Evolutionary conservation across 345 rosid genomes (phyloP).

Genomic region (Hibiscus mutabilis): DNA sequence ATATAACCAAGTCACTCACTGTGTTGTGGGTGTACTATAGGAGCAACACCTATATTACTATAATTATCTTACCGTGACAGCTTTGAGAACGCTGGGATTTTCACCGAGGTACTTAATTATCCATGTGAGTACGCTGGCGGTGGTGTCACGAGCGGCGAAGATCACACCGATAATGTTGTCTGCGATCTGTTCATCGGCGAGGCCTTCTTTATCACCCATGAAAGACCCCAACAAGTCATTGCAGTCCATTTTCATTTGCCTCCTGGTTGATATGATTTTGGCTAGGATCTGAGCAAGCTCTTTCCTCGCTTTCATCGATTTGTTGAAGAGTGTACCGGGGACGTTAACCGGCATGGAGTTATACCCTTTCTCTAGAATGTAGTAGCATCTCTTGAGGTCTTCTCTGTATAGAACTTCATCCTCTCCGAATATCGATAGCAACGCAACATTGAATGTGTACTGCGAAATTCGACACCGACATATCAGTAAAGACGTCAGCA

Average conservation of each 20-base stretch:
- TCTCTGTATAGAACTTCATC: constrained; percentile 60
- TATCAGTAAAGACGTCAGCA: neutral
- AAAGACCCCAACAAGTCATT: constrained; percentile 70
- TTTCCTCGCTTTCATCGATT: constrained; percentile 85
- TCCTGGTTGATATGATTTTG: constrained; percentile 47
- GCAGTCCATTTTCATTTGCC: constrained; percentile 34
- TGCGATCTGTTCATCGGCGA: constrained; percentile 70
- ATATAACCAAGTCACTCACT: constrained; percentile 1
- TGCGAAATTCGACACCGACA: constrained; percentile 15
- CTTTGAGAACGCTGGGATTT: constrained; percentile 54
- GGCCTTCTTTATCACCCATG: constrained; percentile 67
- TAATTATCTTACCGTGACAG: constrained; percentile 57
- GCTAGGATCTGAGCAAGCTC: constrained; percentile 70
- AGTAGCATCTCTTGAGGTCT: constrained; percentile 81
- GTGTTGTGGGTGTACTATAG: neutral
- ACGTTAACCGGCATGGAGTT: constrained; percentile 91
- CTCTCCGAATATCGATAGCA: constrained; percentile 73
- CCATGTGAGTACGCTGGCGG: constrained; percentile 85
- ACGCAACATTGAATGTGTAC: constrained; percentile 79
- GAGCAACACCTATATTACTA: neutral
- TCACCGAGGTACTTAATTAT: constrained; percentile 73
- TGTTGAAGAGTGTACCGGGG: constrained; percentile 87
- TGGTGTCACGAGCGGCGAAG: constrained; percentile 88
- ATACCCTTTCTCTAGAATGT: constrained; percentile 88
- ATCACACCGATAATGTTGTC: constrained; percentile 86